phyloP scores from a whole-genome alignment of 2,329 filamentous ascomycete species.

The Rasamsonia emersonii region DNA sequence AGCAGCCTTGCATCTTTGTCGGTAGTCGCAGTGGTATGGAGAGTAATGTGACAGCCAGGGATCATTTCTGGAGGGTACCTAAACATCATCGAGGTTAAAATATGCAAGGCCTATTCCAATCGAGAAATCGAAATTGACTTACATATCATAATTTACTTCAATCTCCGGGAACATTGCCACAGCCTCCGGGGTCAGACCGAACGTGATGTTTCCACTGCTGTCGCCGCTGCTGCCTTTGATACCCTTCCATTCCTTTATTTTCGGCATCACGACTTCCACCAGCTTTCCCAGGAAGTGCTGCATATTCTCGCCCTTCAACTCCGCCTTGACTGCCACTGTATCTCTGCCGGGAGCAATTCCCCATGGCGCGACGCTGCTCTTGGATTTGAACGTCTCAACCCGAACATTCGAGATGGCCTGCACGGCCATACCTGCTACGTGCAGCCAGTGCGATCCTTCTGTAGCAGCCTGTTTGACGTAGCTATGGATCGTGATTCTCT shows the following conservation, averaged over 20 bases:
- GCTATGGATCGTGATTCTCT: constrained; percentile 70
- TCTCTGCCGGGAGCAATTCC: constrained; percentile 62
- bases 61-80: constrained; percentile 66
- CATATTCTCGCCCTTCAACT: constrained; percentile 69
- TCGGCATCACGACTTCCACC: constrained; percentile 81
- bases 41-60: constrained; percentile 71
- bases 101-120: neutral
- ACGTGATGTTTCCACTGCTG: constrained; percentile 74
- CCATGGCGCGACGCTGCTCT: constrained; percentile 65
- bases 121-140: constrained; percentile 33
- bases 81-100: constrained; percentile 4
- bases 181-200: constrained; percentile 67
- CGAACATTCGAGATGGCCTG: constrained; percentile 78
- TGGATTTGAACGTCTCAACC: constrained; percentile 60
- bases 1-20: constrained; percentile 78
- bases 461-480: constrained; percentile 60
- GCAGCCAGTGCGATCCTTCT: constrained; percentile 64
- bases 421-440: constrained; percentile 73
- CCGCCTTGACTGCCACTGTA: constrained; percentile 63
- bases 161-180: constrained; percentile 87
- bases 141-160: constrained; percentile 88
- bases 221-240: constrained; percentile 72
- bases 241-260: constrained; percentile 93
- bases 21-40: constrained; percentile 76
- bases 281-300: constrained; percentile 87